Evolutionary conservation across 768 basidiomycete genomes (phyloP), one percentile per base, ranked within the genome.

Genomic region (Trametes villosa): DNA sequence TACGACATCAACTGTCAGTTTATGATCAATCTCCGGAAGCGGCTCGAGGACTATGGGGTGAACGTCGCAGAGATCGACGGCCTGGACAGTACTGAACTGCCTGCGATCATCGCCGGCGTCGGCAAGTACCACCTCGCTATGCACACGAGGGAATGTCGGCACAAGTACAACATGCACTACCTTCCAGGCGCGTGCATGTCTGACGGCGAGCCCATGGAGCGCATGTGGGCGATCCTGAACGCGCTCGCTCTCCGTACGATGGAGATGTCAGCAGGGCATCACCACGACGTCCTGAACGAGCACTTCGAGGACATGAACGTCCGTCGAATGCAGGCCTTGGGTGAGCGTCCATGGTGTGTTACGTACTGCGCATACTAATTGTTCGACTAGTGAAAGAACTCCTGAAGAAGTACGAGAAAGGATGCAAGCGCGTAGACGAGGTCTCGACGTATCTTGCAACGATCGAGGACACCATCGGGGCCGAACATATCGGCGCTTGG

Each of bases 1-100:
- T 73, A 73, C 53, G 72, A 72, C 54, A 72, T 72, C 54, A 64
- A 62, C 22, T 72, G 70, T 46, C 68, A 73, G 40, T 71, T 64
- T 42, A 61, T 40, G 17, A 59, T 61, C 3, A 44, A 62, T 17
- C 59, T 65, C 40, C 26, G 26, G 2, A 36, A 61, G 24, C 54
- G 63, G 8, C 44, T 68, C 22, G 29, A 31, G 22, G 54, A 59
- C 13, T 55, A 69, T 22, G n/a, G 18, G 4, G 29, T 45, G 17
- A 22, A 47, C 18, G 30, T 45, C 5, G 18, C 18, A 18, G 33
- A 55, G 2, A 50, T 69, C 0, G 50, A 26, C 4, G 24, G 24
- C 11, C 53, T 63, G 18, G 20, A 34, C 24, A 7, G 15, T 1
- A 18, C 27, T 9, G 7, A 34, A 3, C 40, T 61, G 11, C 55